Evolutionary conservation across 2,329 filamentous ascomycete genomes (phyloP), one percentile per base, ranked within the genome.

Genomic region (Aspergillus floridensis): DNA sequence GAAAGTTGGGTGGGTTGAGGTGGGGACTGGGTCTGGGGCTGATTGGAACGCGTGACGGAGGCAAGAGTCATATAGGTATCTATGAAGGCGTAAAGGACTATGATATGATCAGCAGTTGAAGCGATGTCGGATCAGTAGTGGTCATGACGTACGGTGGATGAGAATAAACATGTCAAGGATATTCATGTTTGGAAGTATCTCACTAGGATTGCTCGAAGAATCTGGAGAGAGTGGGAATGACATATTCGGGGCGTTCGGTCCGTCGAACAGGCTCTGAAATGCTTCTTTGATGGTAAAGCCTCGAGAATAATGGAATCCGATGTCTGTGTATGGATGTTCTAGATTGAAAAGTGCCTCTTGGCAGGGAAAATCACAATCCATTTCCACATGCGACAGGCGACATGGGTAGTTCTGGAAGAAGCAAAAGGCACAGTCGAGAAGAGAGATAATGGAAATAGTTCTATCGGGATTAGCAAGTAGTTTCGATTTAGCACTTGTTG

Each of bases 341-440:
- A 75, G 75, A 48, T 66, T 66, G 65, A 79, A 80, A 2, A 79
- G 47, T 1, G 69, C 59, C 56, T 80, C 75, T 55, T 76, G 70
- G 56, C 75, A 79, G 3, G 77, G 76, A n/a, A 80, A 68, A 24
- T 80, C 77, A 56, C 73, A 77, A 55, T 77, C 72, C 61, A 80
- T 69, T 62, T 80, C 79, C 11, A 68, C 70, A 22, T 74, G 67
- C 0, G 70, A 70, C 11, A 80, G 59, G 5, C 77, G 77, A 47
- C 74, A 77, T 0, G 79, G 79, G 56, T 76, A 79, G 50, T 80
- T 80, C 41, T 76, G 74, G 59, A 74, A 80, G 59, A 80, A 80
- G 2, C 70, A 73, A 58, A 80, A 78, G 11, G 78, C 78, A 53
- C 73, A 78, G 63, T 80, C 79, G 10, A 80, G 66, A 3, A 78